phyloP scores from a whole-genome alignment of 345 rosid genomes.

The Hibiscus mutabilis region DNA sequence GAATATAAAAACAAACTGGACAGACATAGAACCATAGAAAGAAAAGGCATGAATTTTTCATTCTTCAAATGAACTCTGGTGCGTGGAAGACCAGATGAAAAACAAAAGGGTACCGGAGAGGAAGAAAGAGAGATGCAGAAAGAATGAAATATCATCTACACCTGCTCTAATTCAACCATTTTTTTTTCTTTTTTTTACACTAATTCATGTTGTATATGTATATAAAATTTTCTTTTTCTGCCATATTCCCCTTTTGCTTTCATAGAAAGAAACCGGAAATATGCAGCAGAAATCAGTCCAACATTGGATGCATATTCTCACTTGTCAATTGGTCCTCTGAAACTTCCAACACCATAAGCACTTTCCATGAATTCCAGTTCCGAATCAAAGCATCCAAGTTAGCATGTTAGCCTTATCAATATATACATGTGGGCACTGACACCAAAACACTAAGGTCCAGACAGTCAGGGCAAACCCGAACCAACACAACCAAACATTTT shows the following conservation, averaged over 20 bases:
- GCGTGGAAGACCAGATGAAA: not conserved
- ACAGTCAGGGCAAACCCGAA: slow-evolving; percentile 9
- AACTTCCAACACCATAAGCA: slow-evolving; percentile 15
- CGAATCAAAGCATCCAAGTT: slow-evolving; percentile 27
- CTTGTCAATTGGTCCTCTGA: slow-evolving; percentile 1
- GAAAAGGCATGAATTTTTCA: not conserved
- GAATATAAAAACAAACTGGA: not conserved
- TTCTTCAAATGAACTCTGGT: not conserved
- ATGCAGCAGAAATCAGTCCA: slow-evolving; percentile 24
- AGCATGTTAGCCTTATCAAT: slow-evolving; percentile 25
- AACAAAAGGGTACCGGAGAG: not conserved
- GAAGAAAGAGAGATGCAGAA: slow-evolving; percentile 17
- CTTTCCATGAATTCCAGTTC: slow-evolving; percentile 11
- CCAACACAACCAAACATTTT: not conserved
- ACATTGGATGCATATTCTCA: slow-evolving; percentile 22
- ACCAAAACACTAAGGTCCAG: not conserved
- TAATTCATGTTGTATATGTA: slow-evolving; percentile 16
- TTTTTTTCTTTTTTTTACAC: slow-evolving; percentile 20
- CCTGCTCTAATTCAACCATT: slow-evolving; percentile 10
- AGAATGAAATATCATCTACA: slow-evolving; percentile 32
- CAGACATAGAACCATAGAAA: not conserved
- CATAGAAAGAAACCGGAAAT: slow-evolving; percentile 14
- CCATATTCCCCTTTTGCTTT: slow-evolving; percentile 10
- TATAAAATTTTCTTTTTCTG: slow-evolving; percentile 13
- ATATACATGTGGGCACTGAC: slow-evolving; percentile 19